Percentiles rank a stretch among this genome's conserved stretches.
phyloP scores from a whole-genome alignment of 352 stramenopile species.

The Phytophthora agathidicida region DNA sequence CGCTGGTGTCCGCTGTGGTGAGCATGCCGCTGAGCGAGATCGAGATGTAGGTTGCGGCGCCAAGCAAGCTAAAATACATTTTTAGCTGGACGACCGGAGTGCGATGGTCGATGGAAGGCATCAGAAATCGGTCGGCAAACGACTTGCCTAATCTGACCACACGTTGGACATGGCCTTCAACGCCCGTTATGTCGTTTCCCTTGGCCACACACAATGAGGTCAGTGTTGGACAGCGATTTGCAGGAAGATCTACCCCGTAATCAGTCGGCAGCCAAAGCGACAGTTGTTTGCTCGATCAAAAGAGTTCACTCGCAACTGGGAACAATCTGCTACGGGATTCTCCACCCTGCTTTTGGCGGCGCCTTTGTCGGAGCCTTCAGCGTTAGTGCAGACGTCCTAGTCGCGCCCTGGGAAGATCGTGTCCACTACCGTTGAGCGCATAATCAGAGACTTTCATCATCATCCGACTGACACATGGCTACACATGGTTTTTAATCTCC shows the following conservation, averaged over 20 bases:
- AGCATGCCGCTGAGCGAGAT: conserved; percentile 85
- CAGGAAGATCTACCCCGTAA: conserved; percentile 13
- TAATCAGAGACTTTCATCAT: no score
- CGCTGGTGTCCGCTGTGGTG: conserved; percentile 79
- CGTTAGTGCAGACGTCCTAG: no score
- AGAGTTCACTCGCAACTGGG: not conserved
- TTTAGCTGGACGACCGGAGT: not conserved
- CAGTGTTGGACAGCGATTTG: conserved; percentile 20
- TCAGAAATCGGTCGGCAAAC: no score
- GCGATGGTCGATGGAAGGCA: not conserved
- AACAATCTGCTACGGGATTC: no score
- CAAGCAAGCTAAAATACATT: not conserved
- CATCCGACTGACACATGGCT: not conserved
- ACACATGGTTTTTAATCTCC: conserved; percentile 6
- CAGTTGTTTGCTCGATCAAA: conserved; percentile 18
- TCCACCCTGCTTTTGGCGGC: no score
- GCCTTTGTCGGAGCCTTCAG: no score
- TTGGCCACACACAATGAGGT: no score
- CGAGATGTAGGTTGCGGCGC: conserved; percentile 43
- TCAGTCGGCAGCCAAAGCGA: not conserved
- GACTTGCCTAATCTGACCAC: no score
- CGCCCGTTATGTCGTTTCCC: no score
- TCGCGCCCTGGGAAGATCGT: no score
- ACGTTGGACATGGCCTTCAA: conserved; percentile 6
- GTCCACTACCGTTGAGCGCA: not conserved